Base-by-base conservation (phyloP, 192 early-diverging fungal genomes). In the Coemansia sp. region DNA sequence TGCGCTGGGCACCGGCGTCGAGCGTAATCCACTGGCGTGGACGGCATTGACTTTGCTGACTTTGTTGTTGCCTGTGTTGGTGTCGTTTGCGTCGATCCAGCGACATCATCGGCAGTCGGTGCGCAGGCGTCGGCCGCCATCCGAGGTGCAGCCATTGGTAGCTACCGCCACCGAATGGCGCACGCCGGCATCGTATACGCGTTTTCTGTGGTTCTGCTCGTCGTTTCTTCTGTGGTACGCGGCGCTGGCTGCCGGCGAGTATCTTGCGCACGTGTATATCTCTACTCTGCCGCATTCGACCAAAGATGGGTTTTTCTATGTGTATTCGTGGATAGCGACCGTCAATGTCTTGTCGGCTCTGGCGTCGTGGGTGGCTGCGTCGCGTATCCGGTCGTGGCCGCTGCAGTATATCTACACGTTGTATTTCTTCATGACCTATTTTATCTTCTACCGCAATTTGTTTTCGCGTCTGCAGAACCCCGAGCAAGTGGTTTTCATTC, bases 391-490 rank as follows among this genome's bases (percentile, higher is more conserved):
- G 8, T 90, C 87, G 2, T 88, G 90, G 72, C 89, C 89, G 2
- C 61, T 92, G 36, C 82, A 86, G 51, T 89, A 85, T 55, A 84
- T 87, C 32, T 92, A 89, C 71, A 87, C 87, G 60, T 76, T 90
- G 56, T 92, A 92, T 63, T 92, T 89, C 57, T 90, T 89, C 68
- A 89, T 90, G 85, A 88, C 89, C 22, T 92, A 92, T 66, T 92
- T 90, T 64, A 89, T 92, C 60, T 92, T 92, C 67, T 90, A 92
- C 72, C 84, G 90, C 52, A 92, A 89, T 60, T 64, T 92, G 56
- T 92, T 92, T 74, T 89, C 87, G 18, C 84, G 89, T 1, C 73
- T 92, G 38, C 86, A 89, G 60, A 86, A 87, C 3, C 82, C 82
- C 16, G 85, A 89, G 45, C 89, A 90, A 58, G 88, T 89, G 42